A percentile compares a stretch with the other conserved stretches of the same genome.
phyloP scores from a whole-genome alignment of 352 stramenopile genomes.

The Pythium brachiatum region DNA sequence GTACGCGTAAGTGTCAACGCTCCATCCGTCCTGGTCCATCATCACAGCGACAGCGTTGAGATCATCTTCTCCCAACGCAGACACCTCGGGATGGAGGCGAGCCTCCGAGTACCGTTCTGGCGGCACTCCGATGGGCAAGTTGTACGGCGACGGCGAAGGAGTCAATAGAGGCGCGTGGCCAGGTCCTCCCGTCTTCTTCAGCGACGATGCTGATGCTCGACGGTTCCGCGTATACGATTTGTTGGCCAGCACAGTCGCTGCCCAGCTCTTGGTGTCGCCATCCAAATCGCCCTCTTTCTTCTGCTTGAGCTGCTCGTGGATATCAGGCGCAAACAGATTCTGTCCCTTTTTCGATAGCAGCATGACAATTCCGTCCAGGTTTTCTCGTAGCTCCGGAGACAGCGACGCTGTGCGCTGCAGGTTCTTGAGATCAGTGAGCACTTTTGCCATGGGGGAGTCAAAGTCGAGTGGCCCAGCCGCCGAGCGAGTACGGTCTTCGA shows the following conservation, averaged over 20 bases:
- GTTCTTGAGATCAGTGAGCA: slow-evolving; percentile 73
- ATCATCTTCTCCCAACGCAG: slow-evolving; percentile 50
- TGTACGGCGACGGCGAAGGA: not conserved
- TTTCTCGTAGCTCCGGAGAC: slow-evolving; percentile 60
- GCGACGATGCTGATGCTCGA: slow-evolving; percentile 44
- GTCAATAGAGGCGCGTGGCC: not conserved
- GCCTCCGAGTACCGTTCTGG: slow-evolving; percentile 40
- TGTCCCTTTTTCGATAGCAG: slow-evolving; percentile 79
- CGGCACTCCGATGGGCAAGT: not conserved
- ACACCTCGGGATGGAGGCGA: slow-evolving; percentile 60
- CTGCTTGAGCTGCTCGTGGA: slow-evolving; percentile 78
- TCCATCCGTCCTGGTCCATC: slow-evolving; percentile 78
- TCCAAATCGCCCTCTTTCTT: slow-evolving; percentile 68
- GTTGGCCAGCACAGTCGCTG: slow-evolving; percentile 67
- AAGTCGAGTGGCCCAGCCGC: slow-evolving; percentile 56
- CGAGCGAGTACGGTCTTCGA: slow-evolving; percentile 49
- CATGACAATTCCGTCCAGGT: slow-evolving; percentile 71
- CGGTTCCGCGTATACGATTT: slow-evolving; percentile 78
- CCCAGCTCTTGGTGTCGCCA: slow-evolving; percentile 79
- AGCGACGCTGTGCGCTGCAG: slow-evolving; percentile 60
- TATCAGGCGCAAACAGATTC: slow-evolving; percentile 78
- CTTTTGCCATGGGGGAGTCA: slow-evolving; percentile 78
- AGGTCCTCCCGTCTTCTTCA: slow-evolving; percentile 19
- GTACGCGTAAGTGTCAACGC: slow-evolving; percentile 68
- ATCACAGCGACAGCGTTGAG: slow-evolving; percentile 63